phyloP scores from a whole-genome alignment of 1,284 basidiomycete species.

The Gymnopus androsaceus region DNA sequence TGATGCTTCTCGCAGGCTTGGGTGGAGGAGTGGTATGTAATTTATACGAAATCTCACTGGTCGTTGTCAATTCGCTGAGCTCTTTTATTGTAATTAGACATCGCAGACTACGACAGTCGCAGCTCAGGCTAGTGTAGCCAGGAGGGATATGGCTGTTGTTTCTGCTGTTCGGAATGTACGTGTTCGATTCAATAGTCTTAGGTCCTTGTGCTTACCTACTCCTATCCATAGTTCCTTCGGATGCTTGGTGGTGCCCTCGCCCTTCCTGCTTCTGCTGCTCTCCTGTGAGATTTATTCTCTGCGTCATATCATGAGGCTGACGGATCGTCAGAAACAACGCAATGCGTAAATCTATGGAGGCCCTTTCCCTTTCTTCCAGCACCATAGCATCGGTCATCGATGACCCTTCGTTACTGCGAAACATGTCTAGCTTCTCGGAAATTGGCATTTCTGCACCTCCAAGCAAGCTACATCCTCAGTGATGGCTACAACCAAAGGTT shows the following conservation, averaged over 20 bases:
- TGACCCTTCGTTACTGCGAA: slow-evolving; percentile 47
- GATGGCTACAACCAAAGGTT: slow-evolving; percentile 57
- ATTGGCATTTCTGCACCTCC: slow-evolving; percentile 38
- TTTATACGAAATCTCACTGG: not conserved
- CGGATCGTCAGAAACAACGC: slow-evolving; percentile 50
- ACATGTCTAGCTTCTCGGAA: slow-evolving; percentile 27
- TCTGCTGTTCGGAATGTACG: slow-evolving; percentile 65
- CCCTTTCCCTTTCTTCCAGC: slow-evolving; percentile 35
- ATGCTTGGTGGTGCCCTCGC: slow-evolving; percentile 66
- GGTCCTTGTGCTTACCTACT: not conserved
- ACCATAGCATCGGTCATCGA: slow-evolving; percentile 46
- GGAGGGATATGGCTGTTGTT: slow-evolving; percentile 71
- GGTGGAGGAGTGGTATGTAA: slow-evolving; percentile 64
- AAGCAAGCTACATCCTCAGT: slow-evolving; percentile 45
- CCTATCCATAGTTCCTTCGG: slow-evolving; percentile 58
- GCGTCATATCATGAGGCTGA: not conserved
- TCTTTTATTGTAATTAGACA: slow-evolving; percentile 41
- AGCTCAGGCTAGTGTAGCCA: slow-evolving; percentile 66
- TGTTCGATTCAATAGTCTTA: not conserved
- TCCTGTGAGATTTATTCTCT: slow-evolving; percentile 44
- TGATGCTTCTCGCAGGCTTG: slow-evolving; percentile 66
- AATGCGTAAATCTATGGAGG: slow-evolving; percentile 44
- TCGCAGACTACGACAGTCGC: slow-evolving; percentile 68
- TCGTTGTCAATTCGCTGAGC: not conserved
- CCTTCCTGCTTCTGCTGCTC: slow-evolving; percentile 60